A percentile compares a stretch with the other conserved stretches of the same genome.
These are phyloP conservation scores for Apiospora saccharicola DNA, from an alignment of 2,329 filamentous ascomycete species.

Conservation along the genomic window DNA sequence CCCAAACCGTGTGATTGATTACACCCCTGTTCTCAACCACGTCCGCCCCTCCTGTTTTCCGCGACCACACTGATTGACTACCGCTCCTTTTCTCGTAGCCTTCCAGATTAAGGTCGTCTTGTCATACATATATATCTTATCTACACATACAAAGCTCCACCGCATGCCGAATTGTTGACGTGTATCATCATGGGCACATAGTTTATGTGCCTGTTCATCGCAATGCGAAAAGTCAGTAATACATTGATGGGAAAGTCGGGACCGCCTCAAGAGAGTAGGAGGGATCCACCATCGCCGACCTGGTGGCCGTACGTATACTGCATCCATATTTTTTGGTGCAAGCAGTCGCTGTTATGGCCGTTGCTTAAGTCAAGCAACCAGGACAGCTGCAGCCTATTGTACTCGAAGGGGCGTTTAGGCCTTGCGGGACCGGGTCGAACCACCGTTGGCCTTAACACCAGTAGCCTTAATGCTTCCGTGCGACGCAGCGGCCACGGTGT, in stretches of 20 bases:
- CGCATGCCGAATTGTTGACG: slow-evolving; percentile 18
- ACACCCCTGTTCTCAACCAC: slow-evolving; percentile 4
- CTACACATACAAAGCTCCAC: slow-evolving; percentile 20
- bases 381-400: slow-evolving; percentile 22
- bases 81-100: slow-evolving; percentile 2
- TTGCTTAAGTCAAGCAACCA: slow-evolving; percentile 20
- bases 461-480: slow-evolving; percentile 61
- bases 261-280: not conserved
- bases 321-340: not conserved
- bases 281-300: not conserved
- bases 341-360: not conserved
- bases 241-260: slow-evolving; percentile 32
- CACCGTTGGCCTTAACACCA: slow-evolving; percentile 64
- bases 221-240: slow-evolving; percentile 41
- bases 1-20: not conserved
- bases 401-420: slow-evolving; percentile 54
- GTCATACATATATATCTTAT: slow-evolving; percentile 18
- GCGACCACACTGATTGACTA: not conserved
- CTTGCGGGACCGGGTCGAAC: slow-evolving; percentile 73
- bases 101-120: not conserved
- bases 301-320: slow-evolving; percentile 14
- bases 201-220: slow-evolving; percentile 33
- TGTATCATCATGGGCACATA: slow-evolving; percentile 27
- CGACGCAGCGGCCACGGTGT: slow-evolving; percentile 72
- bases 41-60: not conserved